Percentiles rank a stretch among this genome's conserved stretches.
Conservation (phyloP, 1,284 basidiomycete species). For the Erythrobasidium hasegawianum region DNA sequence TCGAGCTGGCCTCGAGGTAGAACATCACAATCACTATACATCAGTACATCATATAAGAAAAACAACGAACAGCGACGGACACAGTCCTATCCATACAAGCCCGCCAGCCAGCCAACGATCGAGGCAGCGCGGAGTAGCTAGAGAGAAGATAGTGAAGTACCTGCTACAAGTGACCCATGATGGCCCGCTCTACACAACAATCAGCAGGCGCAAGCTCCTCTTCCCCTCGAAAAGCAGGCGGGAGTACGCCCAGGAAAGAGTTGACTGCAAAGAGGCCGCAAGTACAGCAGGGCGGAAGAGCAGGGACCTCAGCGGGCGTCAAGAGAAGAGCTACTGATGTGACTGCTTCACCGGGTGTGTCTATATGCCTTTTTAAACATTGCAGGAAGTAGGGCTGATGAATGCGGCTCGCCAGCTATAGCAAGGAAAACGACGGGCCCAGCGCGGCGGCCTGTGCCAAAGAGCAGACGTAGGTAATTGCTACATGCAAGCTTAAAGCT, state of each 20-base stretch:
- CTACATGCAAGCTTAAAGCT: background rate
- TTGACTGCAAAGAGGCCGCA: conserved; percentile 24
- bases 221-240: conserved; percentile 11
- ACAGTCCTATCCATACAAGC: too few relatives aligned
- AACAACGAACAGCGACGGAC: too few relatives aligned
- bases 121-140: background rate
- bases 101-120: too few relatives aligned
- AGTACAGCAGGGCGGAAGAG: conserved; percentile 1
- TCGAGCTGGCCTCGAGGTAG: too few relatives aligned
- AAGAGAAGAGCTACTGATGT: conserved; percentile 1
- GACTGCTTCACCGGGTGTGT: background rate
- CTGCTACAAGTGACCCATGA: background rate
- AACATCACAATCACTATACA: too few relatives aligned
- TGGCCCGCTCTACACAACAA: conserved; percentile 29
- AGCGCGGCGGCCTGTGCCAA: background rate
- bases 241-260: conserved; percentile 12
- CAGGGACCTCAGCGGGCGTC: background rate
- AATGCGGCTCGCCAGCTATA: conserved; percentile 2
- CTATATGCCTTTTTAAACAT: background rate
- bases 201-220: conserved; percentile 5
- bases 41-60: too few relatives aligned
- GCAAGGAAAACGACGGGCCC: conserved; percentile 26
- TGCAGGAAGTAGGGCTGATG: background rate
- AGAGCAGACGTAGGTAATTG: conserved; percentile 10
- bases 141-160: background rate